Base-by-base conservation (phyloP, 2,329 filamentous ascomycete genomes). In the Zymoseptoria passerinii region DNA sequence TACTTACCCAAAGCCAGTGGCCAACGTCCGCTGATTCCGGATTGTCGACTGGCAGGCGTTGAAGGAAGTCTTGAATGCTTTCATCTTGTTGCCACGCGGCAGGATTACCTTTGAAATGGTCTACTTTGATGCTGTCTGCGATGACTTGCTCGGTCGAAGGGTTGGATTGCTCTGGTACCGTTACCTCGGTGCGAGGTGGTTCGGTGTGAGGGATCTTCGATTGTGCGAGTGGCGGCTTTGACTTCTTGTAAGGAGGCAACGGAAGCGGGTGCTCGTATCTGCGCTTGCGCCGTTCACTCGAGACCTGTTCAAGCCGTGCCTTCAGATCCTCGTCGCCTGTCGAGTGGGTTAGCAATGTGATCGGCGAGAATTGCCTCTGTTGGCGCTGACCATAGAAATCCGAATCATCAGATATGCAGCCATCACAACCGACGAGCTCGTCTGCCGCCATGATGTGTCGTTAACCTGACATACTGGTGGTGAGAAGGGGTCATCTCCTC, bases 1-100 rank as follows among this genome's bases (percentile, higher is more conserved):
- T 90, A 55, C 80, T 81, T 49, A 88, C 81, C 76, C 81, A 90
- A 52, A 95, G 89, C 87, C 89, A 94, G 0, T 81, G 80, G 2
- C 80, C 77, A 0, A 74, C 65, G 0, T 67, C 67, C 1, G 71
- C 73, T 3, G 74, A 70, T 2, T 76, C 72, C 1, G 85, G 88
- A 1, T 80, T 86, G 3, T 80, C 79, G 0, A 90, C 88, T 0
- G 87, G 86, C 0, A 92, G 76, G 8, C 89, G 83, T 8, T 74
- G 60, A 1, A 94, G 73, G 65, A 95, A 95, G 0, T 81, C 79
- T 7, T 81, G 72, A 1, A 88, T 74, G 0, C 80, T 81, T 68
- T 92, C 88, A 1, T 75, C 75, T 28, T 85, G 76, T 70, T 87
- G 86, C 77, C 86, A 84, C 27, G 81, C 84, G 61, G 67, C 71